phyloP scores from a whole-genome alignment of 164 flowering plant species.

The Magnolia changhungtana region DNA sequence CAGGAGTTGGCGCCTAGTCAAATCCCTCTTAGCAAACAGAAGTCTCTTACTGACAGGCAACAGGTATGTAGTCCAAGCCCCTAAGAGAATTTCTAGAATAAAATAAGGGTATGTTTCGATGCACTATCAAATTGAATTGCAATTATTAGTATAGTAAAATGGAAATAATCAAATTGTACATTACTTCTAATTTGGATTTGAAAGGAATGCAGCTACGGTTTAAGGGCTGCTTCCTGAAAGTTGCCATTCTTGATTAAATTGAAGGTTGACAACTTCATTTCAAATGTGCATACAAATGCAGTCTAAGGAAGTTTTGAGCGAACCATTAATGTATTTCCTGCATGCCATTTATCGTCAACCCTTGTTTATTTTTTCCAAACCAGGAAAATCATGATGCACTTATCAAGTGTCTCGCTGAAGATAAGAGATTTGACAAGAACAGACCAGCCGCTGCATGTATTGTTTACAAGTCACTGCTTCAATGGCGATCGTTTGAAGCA shows the following conservation, averaged over 20 bases:
- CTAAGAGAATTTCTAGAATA: not conserved
- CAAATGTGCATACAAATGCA: not conserved
- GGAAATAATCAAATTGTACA: not conserved
- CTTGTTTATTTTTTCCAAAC: slow-evolving; percentile 6
- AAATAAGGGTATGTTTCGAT: not conserved
- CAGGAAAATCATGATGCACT: slow-evolving; percentile 76
- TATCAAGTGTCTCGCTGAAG: slow-evolving; percentile 67
- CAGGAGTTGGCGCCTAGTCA: slow-evolving; percentile 38
- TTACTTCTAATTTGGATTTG: no score
- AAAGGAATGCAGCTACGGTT: not conserved
- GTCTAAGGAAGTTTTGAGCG: not conserved
- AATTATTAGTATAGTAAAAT: no score
- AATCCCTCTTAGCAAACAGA: slow-evolving; percentile 50
- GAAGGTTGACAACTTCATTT: not conserved
- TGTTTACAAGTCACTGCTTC: slow-evolving; percentile 66
- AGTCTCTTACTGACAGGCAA: slow-evolving; percentile 69
- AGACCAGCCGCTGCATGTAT: slow-evolving; percentile 63
- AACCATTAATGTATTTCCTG: not conserved
- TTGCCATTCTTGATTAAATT: not conserved
- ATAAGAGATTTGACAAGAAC: slow-evolving; percentile 51
- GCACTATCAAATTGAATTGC: not conserved
- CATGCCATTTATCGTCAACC: not conserved
- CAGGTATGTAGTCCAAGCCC: slow-evolving; percentile 40
- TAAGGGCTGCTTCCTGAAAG: not conserved
- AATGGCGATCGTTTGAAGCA: slow-evolving; percentile 86